phyloP scores from a whole-genome alignment of 805 yeast genomes.

The Candida oleophila region DNA sequence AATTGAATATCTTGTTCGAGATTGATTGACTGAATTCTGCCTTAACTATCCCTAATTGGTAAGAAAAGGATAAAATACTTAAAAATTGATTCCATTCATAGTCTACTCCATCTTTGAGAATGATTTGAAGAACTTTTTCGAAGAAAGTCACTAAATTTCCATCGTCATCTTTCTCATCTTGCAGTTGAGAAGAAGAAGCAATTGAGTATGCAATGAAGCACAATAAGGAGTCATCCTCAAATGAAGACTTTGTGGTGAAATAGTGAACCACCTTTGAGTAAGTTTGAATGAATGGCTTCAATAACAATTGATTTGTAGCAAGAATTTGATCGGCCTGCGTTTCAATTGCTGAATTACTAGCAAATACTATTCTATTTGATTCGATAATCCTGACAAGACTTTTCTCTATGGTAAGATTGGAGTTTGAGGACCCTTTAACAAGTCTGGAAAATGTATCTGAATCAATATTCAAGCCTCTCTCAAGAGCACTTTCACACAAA shows the following conservation, averaged over 20 bases:
- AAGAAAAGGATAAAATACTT: neutral
- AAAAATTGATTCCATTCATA: conserved; percentile 13
- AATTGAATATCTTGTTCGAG: neutral
- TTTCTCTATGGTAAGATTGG: neutral
- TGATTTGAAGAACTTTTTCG: conserved; percentile 12
- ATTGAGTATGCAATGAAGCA: conserved; percentile 20
- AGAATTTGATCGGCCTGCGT: conserved; percentile 9
- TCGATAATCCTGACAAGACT: neutral
- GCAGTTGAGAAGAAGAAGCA: conserved; percentile 1
- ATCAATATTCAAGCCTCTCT: conserved; percentile 2
- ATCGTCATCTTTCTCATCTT: neutral
- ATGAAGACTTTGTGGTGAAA: conserved; percentile 10
- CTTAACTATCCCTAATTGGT: neutral
- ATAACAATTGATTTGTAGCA: conserved; percentile 10
- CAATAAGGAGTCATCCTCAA: conserved; percentile 15
- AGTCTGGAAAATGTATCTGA: neutral
- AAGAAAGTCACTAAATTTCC: conserved; percentile 7
- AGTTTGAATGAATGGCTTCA: conserved; percentile 7
- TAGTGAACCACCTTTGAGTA: conserved; percentile 2
- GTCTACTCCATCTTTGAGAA: conserved; percentile 7
- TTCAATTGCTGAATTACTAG: neutral
- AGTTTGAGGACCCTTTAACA: neutral
- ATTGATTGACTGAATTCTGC: neutral
- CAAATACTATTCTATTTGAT: neutral
- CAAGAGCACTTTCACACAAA: conserved; percentile 6